Evolutionary conservation across 345 rosid species (phyloP).

Genomic region (Lumnitzera littorea): DNA sequence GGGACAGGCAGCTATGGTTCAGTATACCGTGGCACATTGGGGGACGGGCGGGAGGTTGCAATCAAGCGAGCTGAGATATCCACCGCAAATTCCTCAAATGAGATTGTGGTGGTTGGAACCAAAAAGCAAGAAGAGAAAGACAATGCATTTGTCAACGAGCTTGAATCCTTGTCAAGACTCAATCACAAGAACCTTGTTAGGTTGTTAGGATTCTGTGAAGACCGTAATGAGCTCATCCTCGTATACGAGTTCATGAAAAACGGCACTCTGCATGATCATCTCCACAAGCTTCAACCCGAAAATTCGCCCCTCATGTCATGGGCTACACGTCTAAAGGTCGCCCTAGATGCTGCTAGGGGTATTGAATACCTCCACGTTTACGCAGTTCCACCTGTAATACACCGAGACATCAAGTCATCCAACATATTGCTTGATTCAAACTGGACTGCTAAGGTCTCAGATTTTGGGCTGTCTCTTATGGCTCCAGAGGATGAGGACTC

Average conservation of each 20-base stretch:
- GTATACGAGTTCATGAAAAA: slow-evolving; percentile 66
- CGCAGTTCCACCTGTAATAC: slow-evolving; percentile 58
- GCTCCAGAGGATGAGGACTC: slow-evolving; percentile 51
- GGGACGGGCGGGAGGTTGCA: slow-evolving; percentile 64
- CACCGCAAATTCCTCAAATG: slow-evolving; percentile 4
- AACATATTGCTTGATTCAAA: slow-evolving; percentile 49
- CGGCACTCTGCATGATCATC: slow-evolving; percentile 67
- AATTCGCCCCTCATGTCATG: slow-evolving; percentile 49
- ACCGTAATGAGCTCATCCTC: slow-evolving; percentile 38
- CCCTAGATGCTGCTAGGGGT: slow-evolving; percentile 70
- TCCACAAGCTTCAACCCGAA: slow-evolving; percentile 31
- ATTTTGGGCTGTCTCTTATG: slow-evolving; percentile 67
- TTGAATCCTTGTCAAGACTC: slow-evolving; percentile 69
- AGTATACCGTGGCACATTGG: slow-evolving; percentile 46
- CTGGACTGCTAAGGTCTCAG: slow-evolving; percentile 69
- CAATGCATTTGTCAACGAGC: slow-evolving; percentile 61
- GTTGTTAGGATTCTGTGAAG: slow-evolving; percentile 65
- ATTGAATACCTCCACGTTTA: slow-evolving; percentile 65
- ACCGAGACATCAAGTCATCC: slow-evolving; percentile 81
- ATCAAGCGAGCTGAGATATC: slow-evolving; percentile 62
- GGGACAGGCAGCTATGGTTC: slow-evolving; percentile 81
- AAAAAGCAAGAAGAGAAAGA: slow-evolving; percentile 52
- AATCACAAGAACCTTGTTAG: slow-evolving; percentile 72
- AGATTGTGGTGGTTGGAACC: slow-evolving; percentile 12
- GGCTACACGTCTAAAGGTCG: slow-evolving; percentile 46